Evolutionary conservation across 441 rosid species (phyloP), one percentile per base, ranked within the genome.

Genomic region (Monsonia emarginata): DNA sequence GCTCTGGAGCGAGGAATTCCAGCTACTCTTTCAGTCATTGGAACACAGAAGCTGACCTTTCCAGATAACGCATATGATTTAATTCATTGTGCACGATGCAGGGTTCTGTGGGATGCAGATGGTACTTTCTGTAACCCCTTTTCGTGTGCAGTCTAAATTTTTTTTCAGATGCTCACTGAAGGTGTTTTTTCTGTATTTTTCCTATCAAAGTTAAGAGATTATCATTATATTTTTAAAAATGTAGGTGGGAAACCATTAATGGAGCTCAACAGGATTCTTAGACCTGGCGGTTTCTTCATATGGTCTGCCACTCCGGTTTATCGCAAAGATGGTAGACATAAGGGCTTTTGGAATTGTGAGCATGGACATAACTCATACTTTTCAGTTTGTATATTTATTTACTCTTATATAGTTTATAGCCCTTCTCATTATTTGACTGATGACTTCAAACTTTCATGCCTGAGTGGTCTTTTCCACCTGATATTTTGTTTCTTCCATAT

Each of bases 281-380:
- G 96, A 67, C 96, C 98, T 9, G 98, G 96, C 42, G 98, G 96
- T 60, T 89, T 82, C 77, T 92, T 89, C 44, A 74, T 86, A 44
- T 92, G 98, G 96, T 92, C 98, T 46, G 98, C 98, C 67, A 92
- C 95, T 4, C 94, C 96, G 7, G 95, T 89, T n/a, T 92, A 85
- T 70, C 85, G 84, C 56, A 66, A 81, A 0, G 79, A 89, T 69
- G 81, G 84, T 6, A 85, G 75, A 76, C 90, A 92, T 72, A 82
- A 69, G 54, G 74, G 50, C 46, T 78, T 89, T 59, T 92, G 98
- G 96, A 82, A 81, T 5, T 69, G 86, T 84, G 22, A 22, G 61
- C 2, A 4, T 18, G 1, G 34, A 8, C 34, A 31, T 31, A 31
- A 31, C 5, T 30, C 32, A 30, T 5, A 30, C 32, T 30, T 5